A percentile compares a stretch with the other conserved stretches of the same genome.
phyloP scores from a whole-genome alignment of 495 filamentous ascomycete species.

The Penicillium ochrochloron region DNA sequence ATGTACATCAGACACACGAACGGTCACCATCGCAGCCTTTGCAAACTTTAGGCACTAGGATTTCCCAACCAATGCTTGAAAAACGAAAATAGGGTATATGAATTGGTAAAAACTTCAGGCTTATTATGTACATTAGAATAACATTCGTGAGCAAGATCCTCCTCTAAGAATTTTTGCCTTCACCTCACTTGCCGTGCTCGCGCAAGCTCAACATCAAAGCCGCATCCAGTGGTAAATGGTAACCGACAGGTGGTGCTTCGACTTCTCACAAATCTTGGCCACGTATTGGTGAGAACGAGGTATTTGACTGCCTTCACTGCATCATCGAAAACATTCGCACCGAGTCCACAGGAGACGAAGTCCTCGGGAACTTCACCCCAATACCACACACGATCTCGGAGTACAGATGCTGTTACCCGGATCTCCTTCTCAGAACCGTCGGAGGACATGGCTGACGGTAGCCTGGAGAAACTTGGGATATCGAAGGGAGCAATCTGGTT shows the following conservation, averaged over 20 bases:
- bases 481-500: not conserved
- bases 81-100: not conserved
- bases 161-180: not conserved
- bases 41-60: not conserved
- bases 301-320: slow-evolving; percentile 5
- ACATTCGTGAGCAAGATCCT: not conserved
- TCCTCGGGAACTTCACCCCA: not conserved
- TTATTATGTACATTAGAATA: not conserved
- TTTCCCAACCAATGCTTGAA: not conserved
- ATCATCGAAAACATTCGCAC: not conserved
- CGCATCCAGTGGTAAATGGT: not conserved
- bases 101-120: not conserved
- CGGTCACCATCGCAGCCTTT: not conserved
- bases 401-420: not conserved
- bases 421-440: not conserved
- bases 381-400: not conserved
- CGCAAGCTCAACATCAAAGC: not conserved
- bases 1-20: not conserved
- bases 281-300: slow-evolving; percentile 3
- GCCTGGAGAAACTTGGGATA: not conserved
- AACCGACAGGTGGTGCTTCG: not conserved
- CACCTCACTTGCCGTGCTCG: not conserved
- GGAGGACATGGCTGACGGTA: not conserved
- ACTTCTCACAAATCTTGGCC: slow-evolving; percentile 1
- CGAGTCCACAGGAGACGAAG: not conserved